Base-by-base conservation (phyloP, 306 rosid genomes). In the Vicia villosa region DNA sequence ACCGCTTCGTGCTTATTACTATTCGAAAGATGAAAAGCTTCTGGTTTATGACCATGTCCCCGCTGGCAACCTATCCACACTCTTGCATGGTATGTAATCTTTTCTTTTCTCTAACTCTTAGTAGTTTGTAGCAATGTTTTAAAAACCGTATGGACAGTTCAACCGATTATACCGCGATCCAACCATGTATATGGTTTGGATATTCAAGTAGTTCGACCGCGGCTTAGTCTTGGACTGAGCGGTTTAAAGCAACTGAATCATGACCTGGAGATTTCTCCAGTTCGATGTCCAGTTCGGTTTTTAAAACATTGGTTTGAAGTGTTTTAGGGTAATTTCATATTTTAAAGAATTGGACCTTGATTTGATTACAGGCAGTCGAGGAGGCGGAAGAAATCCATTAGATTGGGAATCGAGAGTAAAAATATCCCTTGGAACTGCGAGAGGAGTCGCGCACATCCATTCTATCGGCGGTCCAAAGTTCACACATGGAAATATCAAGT, bases 11-110 rank as follows among this genome's bases (percentile, higher is more conserved):
- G 96, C 96, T 55, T 89, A 89, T 83, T 89, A 89, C 73, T 89
- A 89, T 81, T 89, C 96, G 11, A 89, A 89, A 69, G 96, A 89
- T n/a, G 96, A 89, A 82, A 89, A 89, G 77, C 96, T 89, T 68
- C 72, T 89, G 55, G 96, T 89, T 51, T 87, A 83, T 80, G 96
- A 89, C 68, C 79, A 83, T 74, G 60, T 85, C 77, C 70, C 76
- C 0, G 83, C 80, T 61, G 96, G 96, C 68, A 89, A 87, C 77
- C 76, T 89, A 63, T 82, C 90, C 15, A 68, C 91, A 6, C 83
- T 82, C 69, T 80, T 89, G 80, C 96, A 89, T 63, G 96, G 96
- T 89, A 87, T 62, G 96, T 89, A 87, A 65, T 80, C 11, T 57
- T 74, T 46, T 59, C 61, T 72, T 47, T 17, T 1, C 67, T 57